Base-by-base conservation (phyloP, 768 basidiomycete species). In the Xerocomellus amylosporus region DNA sequence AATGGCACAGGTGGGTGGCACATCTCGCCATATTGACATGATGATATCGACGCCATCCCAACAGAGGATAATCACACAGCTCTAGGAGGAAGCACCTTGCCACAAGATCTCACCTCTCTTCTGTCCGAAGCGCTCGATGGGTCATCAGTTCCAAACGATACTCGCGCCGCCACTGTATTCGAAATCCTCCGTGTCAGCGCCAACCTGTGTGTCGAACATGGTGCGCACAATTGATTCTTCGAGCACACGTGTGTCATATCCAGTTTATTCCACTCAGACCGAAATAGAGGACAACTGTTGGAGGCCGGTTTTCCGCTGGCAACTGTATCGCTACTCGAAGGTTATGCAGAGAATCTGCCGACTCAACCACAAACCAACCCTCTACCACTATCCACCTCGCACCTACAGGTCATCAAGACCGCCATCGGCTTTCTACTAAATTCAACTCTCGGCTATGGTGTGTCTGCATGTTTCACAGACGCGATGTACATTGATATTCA, bases 181-280 rank as follows among this genome's bases (percentile, higher is more conserved):
- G 88, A 93, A 66, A 71, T 91, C 30, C 79, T 93, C 50, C 80
- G 91, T 53, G 83, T 91, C 14, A 84, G 83, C 24, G 91, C 91
- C 13, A 93, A 93, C 70, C 71, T 93, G 17, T 91, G 88, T 69
- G 85, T 90, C 73, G 89, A 93, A 66, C 89, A 93, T 62, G 84
- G 89, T 85, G 59, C 56, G 82, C 67, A 22, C 14, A 42, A 19
- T 15, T 28, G 37, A 41, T 46, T 38, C 30, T 37, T 51, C 19
- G 47, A 19, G 45, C 8, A 43, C 20, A 46, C 17, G 50, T 38
- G 46, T 58, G 14, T 31, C 48, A 54, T 54, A 53, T 26, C 46
- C 46, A 33, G 38, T 19, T 54, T 40, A 43, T 28, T 34, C 17
- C 49, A 36, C 30, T 50, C 52, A 93, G 91, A 93, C 66, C 85